Evolutionary conservation across 208 protist genomes (phyloP), one percentile per base, ranked within the genome.

Genomic region (Jaenimonas drosophilae): DNA sequence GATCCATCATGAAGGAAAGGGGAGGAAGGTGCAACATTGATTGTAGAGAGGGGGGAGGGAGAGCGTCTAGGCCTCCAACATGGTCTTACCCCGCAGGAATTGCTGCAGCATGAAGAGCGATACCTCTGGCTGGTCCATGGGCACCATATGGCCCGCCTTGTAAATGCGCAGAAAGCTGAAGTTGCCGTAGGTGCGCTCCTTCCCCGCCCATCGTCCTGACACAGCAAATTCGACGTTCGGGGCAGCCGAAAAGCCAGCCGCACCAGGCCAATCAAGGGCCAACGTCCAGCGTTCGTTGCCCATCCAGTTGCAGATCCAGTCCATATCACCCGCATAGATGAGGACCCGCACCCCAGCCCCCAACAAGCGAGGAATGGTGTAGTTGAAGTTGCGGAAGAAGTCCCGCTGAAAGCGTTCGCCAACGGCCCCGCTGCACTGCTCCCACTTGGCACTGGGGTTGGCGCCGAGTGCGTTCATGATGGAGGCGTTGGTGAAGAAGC

Each of bases 271-370:
- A 31, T 70, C 16, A 46, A 96, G 45, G 11, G 27, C 59, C 7
- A 44, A 38, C 5, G 64, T 70, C 88, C 88, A 96, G 20, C 53
- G 63, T 53, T 91, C 61, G 63, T 89, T 95, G 41, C 90, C 91
- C 30, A 96, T 57, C 65, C 71, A 96, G 58, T 96, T 96, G 60
- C 90, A 96, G 48, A 94, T 90, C 47, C 74, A 96, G 60, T 97
- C 91, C 36, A 65, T 50, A 31, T 95, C 90, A 7, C 93, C 93
- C 0, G 74, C 79, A 65, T 95, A 97, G 33, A 96, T 71, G 53
- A 96, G 40, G n/a, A 94, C 88, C 21, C 67, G 72, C 6, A 95
- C 57, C n/a, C 64, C 66, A 27, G 29, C 49, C 4, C 20, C 63
- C 19, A 96, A 63, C 34, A 95, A 47, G 2, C n/a, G 34, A 0